Evolutionary conservation across 148 eudicot genomes (phyloP).

Genomic region (Talinum fruticosum): DNA sequence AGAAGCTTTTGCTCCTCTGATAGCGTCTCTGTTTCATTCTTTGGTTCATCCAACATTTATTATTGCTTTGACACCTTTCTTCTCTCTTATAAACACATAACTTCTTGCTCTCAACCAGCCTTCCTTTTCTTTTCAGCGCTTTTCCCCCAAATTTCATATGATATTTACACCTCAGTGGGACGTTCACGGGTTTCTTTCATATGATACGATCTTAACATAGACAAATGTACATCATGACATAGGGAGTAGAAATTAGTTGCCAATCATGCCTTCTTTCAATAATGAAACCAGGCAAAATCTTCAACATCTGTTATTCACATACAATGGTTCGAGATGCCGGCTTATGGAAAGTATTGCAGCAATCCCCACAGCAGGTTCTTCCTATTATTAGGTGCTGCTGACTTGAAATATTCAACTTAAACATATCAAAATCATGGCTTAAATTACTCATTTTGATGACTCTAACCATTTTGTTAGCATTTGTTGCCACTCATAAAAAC

Average conservation of each 20-base stretch:
- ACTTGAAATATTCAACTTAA: background rate
- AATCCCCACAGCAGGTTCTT: too few relatives aligned
- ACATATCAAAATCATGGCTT: background rate
- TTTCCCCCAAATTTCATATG: background rate
- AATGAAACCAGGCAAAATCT: too few relatives aligned
- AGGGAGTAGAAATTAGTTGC: background rate
- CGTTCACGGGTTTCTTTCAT: background rate
- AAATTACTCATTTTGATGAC: background rate
- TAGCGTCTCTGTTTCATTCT: slow-evolving; percentile 9
- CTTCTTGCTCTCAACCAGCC: background rate
- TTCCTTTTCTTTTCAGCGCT: too few relatives aligned
- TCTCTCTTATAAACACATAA: background rate
- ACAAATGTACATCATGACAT: background rate
- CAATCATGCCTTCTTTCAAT: background rate
- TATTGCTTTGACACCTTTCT: background rate
- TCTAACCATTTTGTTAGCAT: background rate
- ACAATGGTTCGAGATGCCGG: background rate
- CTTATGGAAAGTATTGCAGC: too few relatives aligned
- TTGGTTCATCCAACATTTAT: background rate
- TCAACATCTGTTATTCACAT: background rate
- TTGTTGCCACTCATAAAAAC: background rate
- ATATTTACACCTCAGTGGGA: background rate
- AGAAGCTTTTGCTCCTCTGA: slow-evolving; percentile 19
- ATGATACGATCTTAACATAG: background rate
- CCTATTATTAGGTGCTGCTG: background rate